Evolutionary conservation across 2,329 filamentous ascomycete species (phyloP), one percentile per base, ranked within the genome.

Genomic region (Cyphellophora attinorum): DNA sequence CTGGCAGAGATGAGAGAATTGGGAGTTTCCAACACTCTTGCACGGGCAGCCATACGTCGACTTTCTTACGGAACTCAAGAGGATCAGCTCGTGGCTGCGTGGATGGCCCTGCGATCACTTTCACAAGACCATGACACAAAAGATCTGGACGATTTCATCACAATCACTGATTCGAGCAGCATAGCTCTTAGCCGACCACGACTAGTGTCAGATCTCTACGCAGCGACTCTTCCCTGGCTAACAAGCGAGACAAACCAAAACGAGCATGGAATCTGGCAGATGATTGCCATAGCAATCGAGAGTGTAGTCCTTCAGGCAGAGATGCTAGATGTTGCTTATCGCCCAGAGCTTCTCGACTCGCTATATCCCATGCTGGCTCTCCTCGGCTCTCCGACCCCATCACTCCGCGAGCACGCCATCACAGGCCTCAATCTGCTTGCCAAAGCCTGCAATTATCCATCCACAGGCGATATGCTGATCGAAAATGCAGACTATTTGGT

Each of bases 401-500:
- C 67, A 16, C 64, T 98, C 11, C 81, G 86, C 45, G 72, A 75
- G 19, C 88, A 96, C 55, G 85, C 89, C 4, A 81, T 95, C 43
- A 74, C 77, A 3, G 82, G 83, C 21, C 67, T 98, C 11, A 91
- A 95, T 51, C 74, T 77, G 12, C 66, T 95, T n/a, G 80, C 89
- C 1, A 53, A 59, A 2, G 71, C 80, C 1, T 95, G 85, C 49
- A 76, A 73, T 2, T 98, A 96, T 50, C 42, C 53, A 0, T 78
- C 70, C 48, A 81, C 89, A 4, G 80, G 81, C 16, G 76, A 83
- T 11, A 65, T 98, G 45, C 79, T 98, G 25, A 74, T 96, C 17
- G 77, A 82, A 34, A 98, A 98, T 41, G 88, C 85, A 11, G 91
- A 98, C 57, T 98, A 98, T 55, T 82, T 98, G 60, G 80, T 96